phyloP scores from a whole-genome alignment of 805 yeast species.

The Candida ortonii region DNA sequence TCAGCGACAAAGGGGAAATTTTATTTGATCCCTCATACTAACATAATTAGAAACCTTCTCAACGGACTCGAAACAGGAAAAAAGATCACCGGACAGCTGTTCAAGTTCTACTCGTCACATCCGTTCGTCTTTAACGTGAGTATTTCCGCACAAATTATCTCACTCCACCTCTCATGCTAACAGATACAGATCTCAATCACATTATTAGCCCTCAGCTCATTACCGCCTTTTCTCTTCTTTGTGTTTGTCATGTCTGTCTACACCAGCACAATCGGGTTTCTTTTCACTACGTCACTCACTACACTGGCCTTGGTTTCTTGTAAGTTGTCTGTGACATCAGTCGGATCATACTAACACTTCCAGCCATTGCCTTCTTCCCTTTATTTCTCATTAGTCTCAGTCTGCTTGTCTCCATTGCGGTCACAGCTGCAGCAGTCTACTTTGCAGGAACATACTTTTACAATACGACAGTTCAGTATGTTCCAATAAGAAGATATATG shows the following conservation, averaged over 20 bases:
- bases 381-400: slow-evolving; percentile 19
- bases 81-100: slow-evolving; percentile 6
- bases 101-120: slow-evolving; percentile 14
- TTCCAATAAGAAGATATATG: slow-evolving; percentile 22
- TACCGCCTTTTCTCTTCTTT: slow-evolving; percentile 18
- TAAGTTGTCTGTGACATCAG: slow-evolving; percentile 5
- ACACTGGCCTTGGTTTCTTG: slow-evolving; percentile 14
- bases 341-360: slow-evolving; percentile 6
- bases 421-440: slow-evolving; percentile 13
- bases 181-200: slow-evolving; percentile 12
- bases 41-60: slow-evolving; percentile 16
- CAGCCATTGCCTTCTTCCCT: slow-evolving; percentile 28
- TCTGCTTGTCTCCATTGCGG: slow-evolving; percentile 13
- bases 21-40: slow-evolving; percentile 4
- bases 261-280: slow-evolving; percentile 13
- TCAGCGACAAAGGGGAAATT: background rate
- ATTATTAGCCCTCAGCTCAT: slow-evolving; percentile 11
- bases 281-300: slow-evolving; percentile 20
- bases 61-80: slow-evolving; percentile 15
- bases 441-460: slow-evolving; percentile 8
- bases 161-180: slow-evolving; percentile 6
- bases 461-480: slow-evolving; percentile 5
- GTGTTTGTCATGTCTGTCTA: slow-evolving; percentile 16
- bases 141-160: background rate
- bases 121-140: slow-evolving; percentile 13